A percentile compares a stretch with the other conserved stretches of the same genome.
Conservation (phyloP, 2,329 filamentous ascomycete genomes). For the Cytospora chrysosperma region DNA sequence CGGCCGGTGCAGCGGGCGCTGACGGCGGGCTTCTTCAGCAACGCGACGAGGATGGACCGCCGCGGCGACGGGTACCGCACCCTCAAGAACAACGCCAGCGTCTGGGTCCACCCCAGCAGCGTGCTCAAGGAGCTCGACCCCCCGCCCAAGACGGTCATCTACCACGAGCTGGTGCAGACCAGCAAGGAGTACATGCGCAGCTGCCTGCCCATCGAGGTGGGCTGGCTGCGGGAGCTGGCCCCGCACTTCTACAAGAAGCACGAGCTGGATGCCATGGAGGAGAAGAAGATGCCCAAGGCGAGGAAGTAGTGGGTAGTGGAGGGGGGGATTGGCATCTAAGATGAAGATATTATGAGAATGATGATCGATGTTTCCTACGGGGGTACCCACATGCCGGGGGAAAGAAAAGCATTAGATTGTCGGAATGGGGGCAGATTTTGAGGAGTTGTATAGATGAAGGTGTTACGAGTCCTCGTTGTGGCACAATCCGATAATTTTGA, state of each 20-base stretch:
- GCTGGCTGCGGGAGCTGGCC: slow-evolving; percentile 85
- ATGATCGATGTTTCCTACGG: not conserved
- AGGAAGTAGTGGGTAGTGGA: slow-evolving; percentile 21
- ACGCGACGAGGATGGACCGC: slow-evolving; percentile 79
- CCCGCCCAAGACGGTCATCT: slow-evolving; percentile 77
- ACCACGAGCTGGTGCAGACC: slow-evolving; percentile 79
- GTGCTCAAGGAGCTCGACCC: slow-evolving; percentile 78
- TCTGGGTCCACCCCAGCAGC: slow-evolving; percentile 87
- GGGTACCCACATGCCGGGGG: not conserved
- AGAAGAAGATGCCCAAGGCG: slow-evolving; percentile 59
- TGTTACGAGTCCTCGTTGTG: not conserved
- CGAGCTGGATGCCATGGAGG: slow-evolving; percentile 79
- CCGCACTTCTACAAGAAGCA: slow-evolving; percentile 94
- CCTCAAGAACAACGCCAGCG: slow-evolving; percentile 84
- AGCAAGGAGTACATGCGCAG: slow-evolving; percentile 92
- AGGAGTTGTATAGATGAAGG: not conserved
- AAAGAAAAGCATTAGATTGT: too few relatives aligned
- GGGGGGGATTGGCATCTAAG: not conserved
- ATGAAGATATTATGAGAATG: not conserved
- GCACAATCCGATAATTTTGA: too few relatives aligned
- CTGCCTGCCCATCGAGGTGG: slow-evolving; percentile 78
- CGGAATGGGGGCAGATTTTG: not conserved
- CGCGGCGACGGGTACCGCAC: slow-evolving; percentile 88
- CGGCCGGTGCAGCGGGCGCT: slow-evolving; percentile 83
- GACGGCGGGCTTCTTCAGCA: slow-evolving; percentile 90